These are phyloP conservation scores for Tylopilus sp. DNA, from an alignment of 768 basidiomycete genomes.

Conservation along the genomic window DNA sequence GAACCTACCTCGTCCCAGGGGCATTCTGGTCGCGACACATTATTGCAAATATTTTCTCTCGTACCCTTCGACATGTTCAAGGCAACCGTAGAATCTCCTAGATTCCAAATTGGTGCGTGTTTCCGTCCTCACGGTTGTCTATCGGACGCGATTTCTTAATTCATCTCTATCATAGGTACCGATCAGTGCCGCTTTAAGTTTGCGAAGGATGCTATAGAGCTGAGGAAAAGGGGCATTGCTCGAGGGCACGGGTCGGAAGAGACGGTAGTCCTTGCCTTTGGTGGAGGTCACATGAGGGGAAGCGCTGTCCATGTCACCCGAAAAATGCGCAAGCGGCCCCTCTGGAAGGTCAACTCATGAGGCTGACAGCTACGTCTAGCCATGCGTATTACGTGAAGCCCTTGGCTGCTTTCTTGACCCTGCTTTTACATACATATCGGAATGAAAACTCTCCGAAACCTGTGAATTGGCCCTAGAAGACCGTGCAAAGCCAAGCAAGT, in stretches of 20 bases:
- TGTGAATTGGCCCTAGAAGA: conserved; percentile 2
- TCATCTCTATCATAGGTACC: conserved; percentile 46
- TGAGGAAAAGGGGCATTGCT: conserved; percentile 74
- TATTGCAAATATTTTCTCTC: conserved; percentile 70
- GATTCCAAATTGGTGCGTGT: conserved; percentile 71
- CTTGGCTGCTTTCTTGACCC: conserved; percentile 16
- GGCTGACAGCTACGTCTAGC: conserved; percentile 29
- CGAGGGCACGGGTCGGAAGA: conserved; percentile 74
- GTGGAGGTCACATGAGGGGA: conserved; percentile 60
- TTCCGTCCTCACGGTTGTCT: conserved; percentile 7
- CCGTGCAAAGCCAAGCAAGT: conserved; percentile 1
- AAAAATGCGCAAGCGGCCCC: conserved; percentile 79
- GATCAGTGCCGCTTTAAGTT: conserved; percentile 90
- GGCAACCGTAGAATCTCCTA: conserved; percentile 72
- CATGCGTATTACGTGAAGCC: conserved; percentile 28
- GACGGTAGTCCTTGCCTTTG: conserved; percentile 90
- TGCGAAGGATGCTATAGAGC: conserved; percentile 84
- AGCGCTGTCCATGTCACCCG: conserved; percentile 86
- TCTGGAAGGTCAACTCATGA: conserved; percentile 80
- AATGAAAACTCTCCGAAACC: conserved; percentile 8
- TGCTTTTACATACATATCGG: conserved; percentile 21
- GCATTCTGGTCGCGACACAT: conserved; percentile 56
- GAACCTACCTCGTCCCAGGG: conserved; percentile 36
- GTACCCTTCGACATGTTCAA: conserved; percentile 91
- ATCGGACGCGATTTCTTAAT: conserved; percentile 7